Evolutionary conservation across 1,284 basidiomycete species (phyloP).

Genomic region (Ceraceosorus guamensis): DNA sequence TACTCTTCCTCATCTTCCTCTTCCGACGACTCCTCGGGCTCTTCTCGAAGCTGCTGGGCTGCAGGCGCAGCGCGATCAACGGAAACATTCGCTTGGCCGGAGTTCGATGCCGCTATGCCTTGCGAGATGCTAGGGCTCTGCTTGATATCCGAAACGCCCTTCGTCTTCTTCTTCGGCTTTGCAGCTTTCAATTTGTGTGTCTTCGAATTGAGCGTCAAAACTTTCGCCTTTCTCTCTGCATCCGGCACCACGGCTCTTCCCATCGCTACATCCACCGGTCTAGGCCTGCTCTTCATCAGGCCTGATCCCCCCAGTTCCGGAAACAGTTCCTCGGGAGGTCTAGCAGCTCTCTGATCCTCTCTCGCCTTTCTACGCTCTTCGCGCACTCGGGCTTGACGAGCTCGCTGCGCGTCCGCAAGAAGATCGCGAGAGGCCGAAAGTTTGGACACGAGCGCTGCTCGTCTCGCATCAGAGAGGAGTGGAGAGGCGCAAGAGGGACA

Average conservation of each 20-base stretch:
- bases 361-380: background rate
- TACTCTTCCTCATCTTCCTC: background rate
- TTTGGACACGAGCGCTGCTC: background rate
- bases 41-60: no score
- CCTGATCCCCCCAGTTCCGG: background rate
- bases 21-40: background rate
- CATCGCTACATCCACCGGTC: constrained; percentile 5
- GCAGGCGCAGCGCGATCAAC: no score
- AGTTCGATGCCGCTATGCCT: no score
- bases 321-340: background rate
- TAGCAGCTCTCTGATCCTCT: background rate
- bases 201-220: background rate
- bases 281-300: background rate
- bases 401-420: background rate
- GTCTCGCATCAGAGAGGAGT: background rate
- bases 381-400: background rate
- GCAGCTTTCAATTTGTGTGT: background rate
- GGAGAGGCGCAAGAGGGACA: constrained; percentile 4
- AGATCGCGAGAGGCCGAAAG: background rate
- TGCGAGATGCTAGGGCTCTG: no score
- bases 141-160: no score
- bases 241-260: constrained; percentile 1
- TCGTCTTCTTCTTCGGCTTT: constrained; percentile 4
- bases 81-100: no score
- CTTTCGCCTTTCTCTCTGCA: constrained; percentile 1